phyloP scores from a whole-genome alignment of 176 grass and related monocot genomes.

The Pontederia paniculata region DNA sequence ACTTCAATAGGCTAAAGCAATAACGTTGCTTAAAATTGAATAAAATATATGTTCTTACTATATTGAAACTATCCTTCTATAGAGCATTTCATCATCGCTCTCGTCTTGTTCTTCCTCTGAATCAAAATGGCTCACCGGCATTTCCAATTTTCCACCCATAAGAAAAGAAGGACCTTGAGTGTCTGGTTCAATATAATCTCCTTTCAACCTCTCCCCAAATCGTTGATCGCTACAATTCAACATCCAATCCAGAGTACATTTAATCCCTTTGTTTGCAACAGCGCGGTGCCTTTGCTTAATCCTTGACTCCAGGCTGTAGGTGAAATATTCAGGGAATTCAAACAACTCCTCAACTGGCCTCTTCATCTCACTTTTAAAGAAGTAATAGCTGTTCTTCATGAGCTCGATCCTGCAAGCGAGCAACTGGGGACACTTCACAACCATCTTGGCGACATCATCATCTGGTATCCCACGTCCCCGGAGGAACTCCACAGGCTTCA shows the following conservation, averaged over 20 bases:
- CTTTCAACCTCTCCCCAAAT: slow-evolving; percentile 79
- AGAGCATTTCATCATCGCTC: slow-evolving; percentile 79
- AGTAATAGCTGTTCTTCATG: slow-evolving; percentile 91
- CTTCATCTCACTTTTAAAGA: slow-evolving; percentile 86
- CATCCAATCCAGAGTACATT: slow-evolving; percentile 84
- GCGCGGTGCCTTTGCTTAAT: slow-evolving; percentile 77
- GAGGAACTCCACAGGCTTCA: slow-evolving; percentile 70
- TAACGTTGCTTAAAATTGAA: too few species aligned
- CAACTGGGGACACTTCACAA: slow-evolving; percentile 71
- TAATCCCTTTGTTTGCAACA: slow-evolving; percentile 48
- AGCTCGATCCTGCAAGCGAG: slow-evolving; percentile 44
- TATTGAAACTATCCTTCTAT: slow-evolving; percentile 72
- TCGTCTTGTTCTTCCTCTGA: slow-evolving; percentile 60
- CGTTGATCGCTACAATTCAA: slow-evolving; percentile 88
- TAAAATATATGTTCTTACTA: slow-evolving; percentile 27
- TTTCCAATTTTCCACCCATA: slow-evolving; percentile 87
- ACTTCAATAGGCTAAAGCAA: too few species aligned
- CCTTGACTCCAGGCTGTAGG: slow-evolving; percentile 86
- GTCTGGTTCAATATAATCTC: slow-evolving; percentile 80
- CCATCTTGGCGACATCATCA: slow-evolving; percentile 58
- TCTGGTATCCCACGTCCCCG: slow-evolving; percentile 45
- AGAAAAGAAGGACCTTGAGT: slow-evolving; percentile 58
- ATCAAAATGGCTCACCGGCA: slow-evolving; percentile 52
- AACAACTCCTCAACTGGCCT: slow-evolving; percentile 52
- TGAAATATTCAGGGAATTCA: slow-evolving; percentile 90